Base-by-base conservation (phyloP, 2,329 filamentous ascomycete species). In the Bipolaris zeicola region DNA sequence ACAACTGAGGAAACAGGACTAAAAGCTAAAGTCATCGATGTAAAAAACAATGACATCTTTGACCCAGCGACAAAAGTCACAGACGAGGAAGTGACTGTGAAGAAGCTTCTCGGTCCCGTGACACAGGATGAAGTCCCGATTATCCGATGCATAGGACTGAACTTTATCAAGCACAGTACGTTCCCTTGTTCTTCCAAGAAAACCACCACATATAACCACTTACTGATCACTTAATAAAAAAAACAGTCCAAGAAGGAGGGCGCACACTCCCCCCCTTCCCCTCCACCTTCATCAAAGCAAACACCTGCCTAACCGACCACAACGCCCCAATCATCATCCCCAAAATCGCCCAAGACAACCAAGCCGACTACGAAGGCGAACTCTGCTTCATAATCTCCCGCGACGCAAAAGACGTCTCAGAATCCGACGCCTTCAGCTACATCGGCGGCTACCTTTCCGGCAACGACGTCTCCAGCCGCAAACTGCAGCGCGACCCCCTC, bases 131-230 rank as follows among this genome's bases (percentile, higher is more conserved):
- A 86, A 48, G 81, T 87, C 0, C 82, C 83, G 0, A 84, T 86
- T 41, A 65, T 88, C 3, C 73, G 84, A 18, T 87, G 85, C 61
- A 80, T 87, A 11, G 85, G 85, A 0, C 66, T 87, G 26, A 87
- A 88, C 63, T 87, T 87, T 62, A 79, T 80, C 37, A 85, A 82
- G 50, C 85, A 87, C 62, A 83, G 73, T 76, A 63, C 5, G n/a
- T 64, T 55, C 6, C 10, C 16, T n/a, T 11, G 5, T 26, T 20
- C 10, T 10, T 13, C 34, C 26, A 41, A 14, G 33, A 11, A 16
- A 10, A 13, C 6, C n/a, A 14, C 18, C n/a, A 2, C 10, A n/a
- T 22, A 6, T n/a, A 33, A 6, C 2, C 7, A 14, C 5, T 22
- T 16, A 22, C 22, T 24, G 8, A 46, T 37, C 45, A 52, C 6